Evolutionary conservation across 2,329 filamentous ascomycete species (phyloP).

Genomic region (Aspergillus aculeatinus): DNA sequence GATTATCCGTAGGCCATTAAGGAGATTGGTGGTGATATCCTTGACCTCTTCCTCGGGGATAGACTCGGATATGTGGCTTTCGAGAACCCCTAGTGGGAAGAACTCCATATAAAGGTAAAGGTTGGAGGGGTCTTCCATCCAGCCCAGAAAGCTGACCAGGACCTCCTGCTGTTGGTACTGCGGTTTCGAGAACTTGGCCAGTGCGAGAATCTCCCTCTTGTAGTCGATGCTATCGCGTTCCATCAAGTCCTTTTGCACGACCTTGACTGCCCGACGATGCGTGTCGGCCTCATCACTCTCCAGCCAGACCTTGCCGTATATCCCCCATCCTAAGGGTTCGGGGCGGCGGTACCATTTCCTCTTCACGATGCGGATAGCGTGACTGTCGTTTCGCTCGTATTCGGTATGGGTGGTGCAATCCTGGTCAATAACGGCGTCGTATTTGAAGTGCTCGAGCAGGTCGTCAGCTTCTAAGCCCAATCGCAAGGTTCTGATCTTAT

Average conservation of each 20-base stretch:
- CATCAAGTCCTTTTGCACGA: background rate
- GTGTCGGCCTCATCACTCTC: background rate
- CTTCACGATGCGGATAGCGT: background rate
- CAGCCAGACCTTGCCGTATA: background rate
- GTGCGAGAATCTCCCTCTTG: background rate
- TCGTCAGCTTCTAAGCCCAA: background rate
- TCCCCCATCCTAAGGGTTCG: background rate
- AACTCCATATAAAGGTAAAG: conserved; percentile 1
- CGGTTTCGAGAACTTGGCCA: background rate
- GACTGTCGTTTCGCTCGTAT: background rate
- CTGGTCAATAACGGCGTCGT: background rate
- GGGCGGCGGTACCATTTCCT: background rate
- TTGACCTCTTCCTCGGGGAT: background rate
- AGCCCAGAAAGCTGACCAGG: background rate
- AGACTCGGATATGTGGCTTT: background rate
- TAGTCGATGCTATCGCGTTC: background rate
- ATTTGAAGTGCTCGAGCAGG: background rate
- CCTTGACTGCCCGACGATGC: background rate
- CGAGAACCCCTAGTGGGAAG: background rate
- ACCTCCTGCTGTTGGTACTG: conserved; percentile 3
- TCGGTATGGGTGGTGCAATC: background rate
- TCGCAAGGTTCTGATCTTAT: background rate
- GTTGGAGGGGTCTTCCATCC: background rate
- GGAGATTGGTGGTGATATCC: background rate
- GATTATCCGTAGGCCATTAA: background rate